These are phyloP conservation scores for Fragilaria radians DNA, from an alignment of 108 stramenopile species.

Conservation along the genomic window DNA sequence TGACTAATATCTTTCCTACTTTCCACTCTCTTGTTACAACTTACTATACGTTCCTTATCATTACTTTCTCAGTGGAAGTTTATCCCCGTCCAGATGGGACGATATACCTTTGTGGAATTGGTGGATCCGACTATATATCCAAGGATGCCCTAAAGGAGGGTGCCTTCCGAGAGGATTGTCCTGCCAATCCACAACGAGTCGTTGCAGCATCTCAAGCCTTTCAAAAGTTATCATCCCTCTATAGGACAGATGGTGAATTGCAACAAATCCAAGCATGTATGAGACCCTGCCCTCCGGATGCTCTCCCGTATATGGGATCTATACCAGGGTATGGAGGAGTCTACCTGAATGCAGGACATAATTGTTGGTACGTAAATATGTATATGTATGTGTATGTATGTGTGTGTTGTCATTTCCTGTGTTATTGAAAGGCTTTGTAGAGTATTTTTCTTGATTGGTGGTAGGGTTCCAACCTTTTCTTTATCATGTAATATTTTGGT, in stretches of 20 bases:
- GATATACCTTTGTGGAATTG: constrained; percentile 96
- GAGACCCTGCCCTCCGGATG: constrained; percentile 86
- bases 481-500: not conserved
- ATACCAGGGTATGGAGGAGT: constrained; percentile 77
- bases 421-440: not conserved
- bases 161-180: constrained; percentile 57
- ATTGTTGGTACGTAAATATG: constrained; percentile 72
- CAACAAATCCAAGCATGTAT: constrained; percentile 47
- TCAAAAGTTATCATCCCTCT: constrained; percentile 57
- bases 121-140: constrained; percentile 87
- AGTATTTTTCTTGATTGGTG: not conserved
- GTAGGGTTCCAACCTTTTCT: not conserved
- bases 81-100: constrained; percentile 80
- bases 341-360: constrained; percentile 92
- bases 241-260: constrained; percentile 51
- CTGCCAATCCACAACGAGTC: constrained; percentile 76
- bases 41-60: constrained; percentile 5
- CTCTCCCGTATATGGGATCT: constrained; percentile 86
- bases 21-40: not conserved
- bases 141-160: constrained; percentile 77
- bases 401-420: not conserved
- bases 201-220: constrained; percentile 70
- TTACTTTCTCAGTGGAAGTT: constrained; percentile 61
- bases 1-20: not conserved
- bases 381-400: not conserved